phyloP scores from a whole-genome alignment of 306 rosid genomes.

The Cucumis cinereus region DNA sequence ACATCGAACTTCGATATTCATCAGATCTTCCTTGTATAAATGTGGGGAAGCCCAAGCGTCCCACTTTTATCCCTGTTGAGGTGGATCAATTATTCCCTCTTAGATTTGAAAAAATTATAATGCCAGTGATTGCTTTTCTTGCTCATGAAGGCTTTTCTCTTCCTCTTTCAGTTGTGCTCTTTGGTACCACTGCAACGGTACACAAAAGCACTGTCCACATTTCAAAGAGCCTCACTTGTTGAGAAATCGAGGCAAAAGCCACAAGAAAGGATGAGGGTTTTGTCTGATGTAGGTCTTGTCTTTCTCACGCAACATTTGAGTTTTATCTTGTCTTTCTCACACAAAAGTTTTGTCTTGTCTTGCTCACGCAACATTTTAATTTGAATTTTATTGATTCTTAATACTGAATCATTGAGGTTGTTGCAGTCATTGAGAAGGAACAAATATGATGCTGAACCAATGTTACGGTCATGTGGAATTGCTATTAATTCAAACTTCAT shows the following conservation, averaged over 20 bases:
- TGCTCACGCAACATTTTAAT: neutral
- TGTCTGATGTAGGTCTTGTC: conserved; percentile 41
- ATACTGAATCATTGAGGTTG: neutral
- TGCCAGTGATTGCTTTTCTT: neutral
- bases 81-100: conserved; percentile 15
- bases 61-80: conserved; percentile 80
- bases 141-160: neutral
- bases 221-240: conserved; percentile 71
- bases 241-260: conserved; percentile 97
- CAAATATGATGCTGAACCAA: conserved; percentile 60
- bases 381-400: neutral
- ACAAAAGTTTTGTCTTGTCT: conserved; percentile 4
- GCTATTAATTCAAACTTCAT: conserved; percentile 35
- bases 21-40: conserved; percentile 70
- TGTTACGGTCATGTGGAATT: conserved; percentile 62
- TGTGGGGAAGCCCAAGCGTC: conserved; percentile 90
- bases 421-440: conserved; percentile 56
- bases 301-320: neutral
- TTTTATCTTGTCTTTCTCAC: neutral
- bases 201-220: conserved; percentile 65
- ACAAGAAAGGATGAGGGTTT: conserved; percentile 61
- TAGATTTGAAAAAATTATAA: neutral
- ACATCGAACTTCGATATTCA: conserved; percentile 51
- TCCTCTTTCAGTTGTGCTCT: conserved; percentile 45
- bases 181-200: conserved; percentile 82